These are phyloP conservation scores for Psidium friedrichsthalianum DNA, from an alignment of 345 rosid genomes.

Conservation along the genomic window DNA sequence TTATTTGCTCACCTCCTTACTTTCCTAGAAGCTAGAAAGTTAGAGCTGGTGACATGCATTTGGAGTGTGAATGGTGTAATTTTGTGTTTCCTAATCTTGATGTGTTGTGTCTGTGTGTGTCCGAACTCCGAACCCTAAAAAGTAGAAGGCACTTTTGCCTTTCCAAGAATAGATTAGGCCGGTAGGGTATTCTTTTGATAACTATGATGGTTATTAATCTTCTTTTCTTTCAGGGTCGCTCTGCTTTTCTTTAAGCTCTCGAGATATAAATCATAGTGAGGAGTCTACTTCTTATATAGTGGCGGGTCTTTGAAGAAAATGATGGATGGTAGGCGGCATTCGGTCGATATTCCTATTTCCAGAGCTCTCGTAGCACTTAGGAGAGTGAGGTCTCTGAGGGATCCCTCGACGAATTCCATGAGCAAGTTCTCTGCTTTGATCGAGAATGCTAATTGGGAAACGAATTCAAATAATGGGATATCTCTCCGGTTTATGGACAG, in stretches of 20 bases:
- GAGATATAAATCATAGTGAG: not conserved
- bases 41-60: not conserved
- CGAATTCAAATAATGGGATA: conserved; percentile 58
- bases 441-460: conserved; percentile 86
- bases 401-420: conserved; percentile 89
- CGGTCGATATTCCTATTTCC: conserved; percentile 84
- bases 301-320: conserved; percentile 4
- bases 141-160: not conserved
- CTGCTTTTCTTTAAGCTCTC: not conserved
- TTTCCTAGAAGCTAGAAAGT: not conserved
- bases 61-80: not conserved
- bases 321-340: conserved; percentile 74
- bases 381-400: conserved; percentile 89
- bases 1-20: not conserved
- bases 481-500: conserved; percentile 37
- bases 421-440: conserved; percentile 79
- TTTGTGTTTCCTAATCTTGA: not conserved
- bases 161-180: not conserved
- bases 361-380: conserved; percentile 82
- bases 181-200: not conserved
- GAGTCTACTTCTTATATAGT: not conserved
- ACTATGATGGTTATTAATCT: conserved; percentile 2
- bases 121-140: not conserved
- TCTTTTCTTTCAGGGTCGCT: conserved; percentile 15
- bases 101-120: not conserved